A percentile compares a stretch with the other conserved stretches of the same genome.
These are phyloP conservation scores for Tardiomyces depauwii DNA, from an alignment of 1,139 yeast species.

Conservation along the genomic window DNA sequence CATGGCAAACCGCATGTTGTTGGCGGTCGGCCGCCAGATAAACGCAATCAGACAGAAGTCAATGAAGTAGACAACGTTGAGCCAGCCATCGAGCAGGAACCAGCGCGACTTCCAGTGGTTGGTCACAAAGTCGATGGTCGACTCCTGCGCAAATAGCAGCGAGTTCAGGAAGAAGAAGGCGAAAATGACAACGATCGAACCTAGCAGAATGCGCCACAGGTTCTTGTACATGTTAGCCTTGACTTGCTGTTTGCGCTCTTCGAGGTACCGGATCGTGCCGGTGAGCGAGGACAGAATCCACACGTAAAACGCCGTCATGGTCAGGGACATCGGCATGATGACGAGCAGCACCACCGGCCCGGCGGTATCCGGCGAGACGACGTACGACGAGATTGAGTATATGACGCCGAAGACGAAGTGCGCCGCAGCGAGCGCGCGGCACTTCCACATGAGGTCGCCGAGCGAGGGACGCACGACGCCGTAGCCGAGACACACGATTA, in stretches of 20 bases:
- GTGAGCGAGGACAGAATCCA: constrained; percentile 64
- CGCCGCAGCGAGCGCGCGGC: constrained; percentile 63
- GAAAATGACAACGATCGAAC: constrained; percentile 46
- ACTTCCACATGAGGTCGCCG: constrained; percentile 65
- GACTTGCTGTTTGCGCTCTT: constrained; percentile 82
- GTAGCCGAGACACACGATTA: constrained; percentile 83
- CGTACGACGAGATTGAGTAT: constrained; percentile 61
- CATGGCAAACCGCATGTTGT: constrained; percentile 89
- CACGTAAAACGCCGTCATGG: constrained; percentile 64
- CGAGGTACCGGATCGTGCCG: constrained; percentile 60
- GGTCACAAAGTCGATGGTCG: constrained; percentile 67
- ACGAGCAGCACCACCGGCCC: constrained; percentile 33
- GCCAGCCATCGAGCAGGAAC: constrained; percentile 90
- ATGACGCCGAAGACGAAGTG: constrained; percentile 61
- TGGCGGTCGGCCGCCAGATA: constrained; percentile 96
- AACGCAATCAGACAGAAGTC: constrained; percentile 79
- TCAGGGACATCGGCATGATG: constrained; percentile 58
- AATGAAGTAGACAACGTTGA: constrained; percentile 73
- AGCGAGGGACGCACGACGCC: constrained; percentile 84
- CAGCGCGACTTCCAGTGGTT: constrained; percentile 88
- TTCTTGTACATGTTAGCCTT: constrained; percentile 79
- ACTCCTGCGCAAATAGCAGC: constrained; percentile 61
- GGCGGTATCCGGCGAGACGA: constrained; percentile 37
- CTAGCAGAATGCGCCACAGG: constrained; percentile 62
- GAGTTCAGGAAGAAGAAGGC: constrained; percentile 55